Evolutionary conservation across 139 green algal species (phyloP), one percentile per base, ranked within the genome.

Genomic region (Chlamydomonas asymmetrica): DNA sequence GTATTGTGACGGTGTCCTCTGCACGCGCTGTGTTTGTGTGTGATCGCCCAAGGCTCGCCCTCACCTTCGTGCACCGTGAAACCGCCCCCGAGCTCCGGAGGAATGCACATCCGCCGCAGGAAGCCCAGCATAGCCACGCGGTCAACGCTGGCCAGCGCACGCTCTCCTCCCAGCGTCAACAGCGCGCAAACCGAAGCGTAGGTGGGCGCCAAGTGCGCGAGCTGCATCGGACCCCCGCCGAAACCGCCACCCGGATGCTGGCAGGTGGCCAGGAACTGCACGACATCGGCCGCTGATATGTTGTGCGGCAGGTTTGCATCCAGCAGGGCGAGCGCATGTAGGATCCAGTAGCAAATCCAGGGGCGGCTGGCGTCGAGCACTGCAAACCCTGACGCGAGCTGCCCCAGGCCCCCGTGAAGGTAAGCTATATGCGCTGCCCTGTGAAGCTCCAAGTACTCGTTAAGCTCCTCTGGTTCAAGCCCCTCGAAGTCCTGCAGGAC

Each of bases 341-440:
- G 29, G 65, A 94, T 89, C 95, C 95, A 98, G 80, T 94, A 98
- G 40, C 82, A 84, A 18, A 99, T 91, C 96, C 95, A 99, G 0
- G 94, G 86, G 23, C 91, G 84, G 63, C 88, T 93, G 8, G 92
- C 90, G 66, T 97, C 94, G 38, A 98, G 81, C 4, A 78, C 77
- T 0, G 87, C 79, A 57, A 93, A 97, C 25, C 78, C 82, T 43
- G 73, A 60, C 13, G 38, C 54, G 6, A 93, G 87, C 61, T 77
- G 59, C 3, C 89, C 76, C 8, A 96, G 68, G 34, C 90, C 91
- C 4, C 43, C 62, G 3, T 85, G 68, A 0, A 96, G 72, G 74
- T 94, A 97, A 4, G 66, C 27, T 4, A 85, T 71, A 54, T 94
- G 91, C 18, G 23, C 52, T 1, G 80, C 41, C 16, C 87, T 85